Conservation (phyloP, 179 eudicot genomes). For the Actinidia chinensis region DNA sequence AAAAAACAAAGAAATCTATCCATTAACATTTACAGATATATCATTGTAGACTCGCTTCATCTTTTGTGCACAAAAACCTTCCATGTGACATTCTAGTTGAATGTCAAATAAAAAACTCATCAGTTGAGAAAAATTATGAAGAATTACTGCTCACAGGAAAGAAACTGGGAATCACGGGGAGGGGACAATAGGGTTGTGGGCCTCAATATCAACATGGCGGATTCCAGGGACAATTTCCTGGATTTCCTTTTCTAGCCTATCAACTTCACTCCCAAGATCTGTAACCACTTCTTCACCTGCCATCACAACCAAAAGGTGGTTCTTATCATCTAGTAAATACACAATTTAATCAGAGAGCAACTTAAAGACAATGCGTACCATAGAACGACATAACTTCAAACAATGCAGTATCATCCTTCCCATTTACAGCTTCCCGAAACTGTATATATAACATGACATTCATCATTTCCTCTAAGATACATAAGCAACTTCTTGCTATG, state of each 20-base stretch:
- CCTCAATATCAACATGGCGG: slow-evolving; percentile 94
- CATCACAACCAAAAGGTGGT: neutral
- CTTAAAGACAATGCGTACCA: slow-evolving; percentile 42
- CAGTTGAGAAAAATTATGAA: slow-evolving; percentile 5
- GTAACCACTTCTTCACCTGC: slow-evolving; percentile 95
- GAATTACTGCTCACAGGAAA: neutral
- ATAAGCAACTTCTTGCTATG: too few relatives aligned
- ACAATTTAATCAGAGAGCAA: neutral
- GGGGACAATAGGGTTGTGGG: slow-evolving; percentile 75
- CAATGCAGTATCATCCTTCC: slow-evolving; percentile 56
- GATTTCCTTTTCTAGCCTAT: slow-evolving; percentile 83
- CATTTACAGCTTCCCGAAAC: slow-evolving; percentile 83
- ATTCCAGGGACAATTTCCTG: slow-evolving; percentile 94
- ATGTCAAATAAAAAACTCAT: neutral
- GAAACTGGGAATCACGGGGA: slow-evolving; percentile 28
- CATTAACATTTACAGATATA: neutral
- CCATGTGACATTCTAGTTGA: slow-evolving; percentile 1
- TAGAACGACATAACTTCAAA: slow-evolving; percentile 81
- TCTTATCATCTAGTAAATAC: slow-evolving; percentile 9
- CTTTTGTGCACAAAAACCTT: neutral
- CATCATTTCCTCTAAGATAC: neutral
- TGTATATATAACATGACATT: slow-evolving; percentile 29
- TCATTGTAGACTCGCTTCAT: neutral
- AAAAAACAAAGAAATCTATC: neutral
- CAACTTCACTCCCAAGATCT: slow-evolving; percentile 95